Conservation (phyloP, 106 monocot genomes). For the Platanthera zijinensis region DNA sequence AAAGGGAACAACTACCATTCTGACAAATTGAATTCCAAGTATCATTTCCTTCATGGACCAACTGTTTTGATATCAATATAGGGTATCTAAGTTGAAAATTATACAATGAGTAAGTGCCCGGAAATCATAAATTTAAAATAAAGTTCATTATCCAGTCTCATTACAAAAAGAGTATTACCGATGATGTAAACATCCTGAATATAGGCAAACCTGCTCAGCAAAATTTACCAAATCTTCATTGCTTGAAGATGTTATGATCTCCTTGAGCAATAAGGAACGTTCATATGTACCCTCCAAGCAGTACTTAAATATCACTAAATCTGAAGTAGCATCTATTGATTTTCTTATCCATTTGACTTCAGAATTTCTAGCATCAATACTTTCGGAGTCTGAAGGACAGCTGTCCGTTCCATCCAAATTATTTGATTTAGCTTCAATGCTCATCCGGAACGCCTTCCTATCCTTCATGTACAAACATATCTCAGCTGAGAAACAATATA, state of each 20-base stretch:
- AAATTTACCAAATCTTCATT: slow-evolving; percentile 56
- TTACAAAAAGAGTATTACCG: slow-evolving; percentile 30
- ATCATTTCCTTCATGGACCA: slow-evolving; percentile 49
- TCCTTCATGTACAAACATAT: slow-evolving; percentile 3
- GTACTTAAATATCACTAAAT: slow-evolving; percentile 62
- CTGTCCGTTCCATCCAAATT: slow-evolving; percentile 33
- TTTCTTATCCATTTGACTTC: slow-evolving; percentile 19
- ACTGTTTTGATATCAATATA: slow-evolving; percentile 62
- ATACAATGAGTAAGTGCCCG: neutral
- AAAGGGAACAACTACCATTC: slow-evolving; percentile 47
- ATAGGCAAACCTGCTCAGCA: slow-evolving; percentile 68
- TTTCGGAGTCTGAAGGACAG: slow-evolving; percentile 68
- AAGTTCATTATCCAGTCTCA: neutral
- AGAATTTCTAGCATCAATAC: slow-evolving; percentile 47
- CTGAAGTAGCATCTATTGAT: slow-evolving; percentile 29
- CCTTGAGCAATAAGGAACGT: slow-evolving; percentile 49
- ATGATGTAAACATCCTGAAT: slow-evolving; percentile 85
- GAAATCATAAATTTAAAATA: neutral
- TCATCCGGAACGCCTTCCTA: slow-evolving; percentile 10
- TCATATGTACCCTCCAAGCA: slow-evolving; percentile 72
- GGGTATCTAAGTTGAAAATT: slow-evolving; percentile 38
- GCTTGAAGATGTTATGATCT: slow-evolving; percentile 28
- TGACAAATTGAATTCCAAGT: slow-evolving; percentile 60
- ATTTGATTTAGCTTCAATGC: slow-evolving; percentile 21
- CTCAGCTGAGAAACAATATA: slow-evolving; percentile 6